A percentile compares a stretch with the other conserved stretches of the same genome.
Evolutionary conservation across 495 filamentous ascomycete genomes (phyloP).

Genomic region (Penicillium tannophilum): DNA sequence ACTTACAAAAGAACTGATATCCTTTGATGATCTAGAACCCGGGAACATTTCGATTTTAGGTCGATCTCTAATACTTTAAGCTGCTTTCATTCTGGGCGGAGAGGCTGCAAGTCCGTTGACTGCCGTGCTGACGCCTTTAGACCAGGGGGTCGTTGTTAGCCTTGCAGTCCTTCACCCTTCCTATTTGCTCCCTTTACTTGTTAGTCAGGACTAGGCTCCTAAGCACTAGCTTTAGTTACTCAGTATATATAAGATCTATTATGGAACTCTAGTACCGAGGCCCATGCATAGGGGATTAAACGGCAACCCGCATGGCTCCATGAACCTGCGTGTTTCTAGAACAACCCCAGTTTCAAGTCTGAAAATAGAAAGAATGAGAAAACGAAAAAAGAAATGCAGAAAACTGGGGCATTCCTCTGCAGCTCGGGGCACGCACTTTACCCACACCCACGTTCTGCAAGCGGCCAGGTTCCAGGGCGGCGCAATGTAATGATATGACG

Average conservation of each 20-base stretch:
- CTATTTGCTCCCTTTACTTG: background rate
- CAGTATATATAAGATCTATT: background rate
- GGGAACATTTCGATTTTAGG: background rate
- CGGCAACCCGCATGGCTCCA: slow-evolving; percentile 20
- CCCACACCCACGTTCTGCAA: slow-evolving; percentile 32
- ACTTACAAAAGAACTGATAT: background rate
- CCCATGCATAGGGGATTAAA: slow-evolving; percentile 10
- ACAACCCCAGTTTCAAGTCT: slow-evolving; percentile 10
- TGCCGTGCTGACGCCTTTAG: slow-evolving; percentile 1
- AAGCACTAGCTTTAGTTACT: background rate
- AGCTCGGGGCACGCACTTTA: slow-evolving; percentile 31
- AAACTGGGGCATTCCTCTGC: slow-evolving; percentile 23
- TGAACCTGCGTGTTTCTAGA: slow-evolving; percentile 22
- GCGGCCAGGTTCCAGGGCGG: slow-evolving; percentile 26
- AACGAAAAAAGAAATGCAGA: background rate
- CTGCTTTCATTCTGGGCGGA: slow-evolving; percentile 5
- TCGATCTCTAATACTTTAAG: background rate
- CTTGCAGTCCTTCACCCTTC: slow-evolving; percentile 1
- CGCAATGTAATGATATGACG: slow-evolving; percentile 14
- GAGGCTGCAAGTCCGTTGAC: slow-evolving; percentile 18
- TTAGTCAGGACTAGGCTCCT: background rate
- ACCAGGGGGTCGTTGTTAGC: slow-evolving; percentile 3
- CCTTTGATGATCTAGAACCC: background rate
- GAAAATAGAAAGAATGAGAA: background rate
- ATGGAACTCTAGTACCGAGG: slow-evolving; percentile 1